Percentiles rank a stretch among this genome's conserved stretches.
phyloP scores from a whole-genome alignment of 2,329 filamentous ascomycete species.

The Penicillium rolfsii region DNA sequence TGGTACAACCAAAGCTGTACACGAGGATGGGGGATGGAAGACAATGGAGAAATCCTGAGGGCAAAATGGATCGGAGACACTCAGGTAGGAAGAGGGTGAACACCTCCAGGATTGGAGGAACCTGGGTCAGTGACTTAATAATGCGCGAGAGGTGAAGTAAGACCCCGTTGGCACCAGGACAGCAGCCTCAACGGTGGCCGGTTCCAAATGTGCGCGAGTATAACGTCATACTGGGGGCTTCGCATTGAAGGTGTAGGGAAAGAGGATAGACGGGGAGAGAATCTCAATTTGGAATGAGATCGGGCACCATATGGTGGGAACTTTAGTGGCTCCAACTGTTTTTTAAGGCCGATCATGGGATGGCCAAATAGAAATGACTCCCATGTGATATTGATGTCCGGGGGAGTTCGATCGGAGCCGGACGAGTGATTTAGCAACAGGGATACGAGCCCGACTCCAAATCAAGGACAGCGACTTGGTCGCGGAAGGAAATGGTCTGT shows the following conservation, averaged over 20 bases:
- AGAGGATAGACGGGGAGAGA: background rate
- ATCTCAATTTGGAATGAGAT: conserved; percentile 7
- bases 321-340: background rate
- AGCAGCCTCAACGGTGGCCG: background rate
- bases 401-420: background rate
- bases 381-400: background rate
- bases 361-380: background rate
- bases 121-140: background rate
- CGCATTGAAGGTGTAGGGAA: background rate
- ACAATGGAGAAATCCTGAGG: background rate
- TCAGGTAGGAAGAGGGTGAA: background rate
- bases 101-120: background rate
- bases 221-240: conserved; percentile 7
- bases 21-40: background rate
- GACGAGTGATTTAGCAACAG: background rate
- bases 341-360: background rate
- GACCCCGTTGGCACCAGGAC: no score
- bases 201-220: conserved; percentile 8
- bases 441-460: background rate
- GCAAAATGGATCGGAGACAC: background rate
- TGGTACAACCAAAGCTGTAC: background rate
- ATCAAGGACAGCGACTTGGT: background rate
- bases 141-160: conserved; percentile 5
- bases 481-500: background rate
- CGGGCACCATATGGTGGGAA: background rate